Percentiles rank a stretch among this genome's conserved stretches.
phyloP scores from a whole-genome alignment of 345 rosid genomes.

The Balakata baccata region DNA sequence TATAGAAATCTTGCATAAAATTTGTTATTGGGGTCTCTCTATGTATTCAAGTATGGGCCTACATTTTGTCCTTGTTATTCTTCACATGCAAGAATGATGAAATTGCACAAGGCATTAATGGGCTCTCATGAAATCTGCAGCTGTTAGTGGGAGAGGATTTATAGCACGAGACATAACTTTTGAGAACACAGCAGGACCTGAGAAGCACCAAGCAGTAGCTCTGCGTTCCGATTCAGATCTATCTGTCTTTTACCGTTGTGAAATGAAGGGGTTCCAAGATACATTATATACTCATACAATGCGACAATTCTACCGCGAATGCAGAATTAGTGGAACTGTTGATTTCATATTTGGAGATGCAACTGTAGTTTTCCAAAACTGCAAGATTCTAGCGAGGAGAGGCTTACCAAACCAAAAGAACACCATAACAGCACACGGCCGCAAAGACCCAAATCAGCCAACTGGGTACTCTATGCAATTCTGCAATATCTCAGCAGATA shows the following conservation, averaged over 20 bases:
- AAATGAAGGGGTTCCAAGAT: constrained; percentile 35
- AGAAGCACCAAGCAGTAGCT: constrained; percentile 45
- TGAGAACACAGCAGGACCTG: constrained; percentile 39
- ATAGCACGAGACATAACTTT: constrained; percentile 32
- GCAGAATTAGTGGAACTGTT: constrained; percentile 34
- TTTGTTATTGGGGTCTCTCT: not conserved
- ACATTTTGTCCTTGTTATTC: not conserved
- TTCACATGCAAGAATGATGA: not conserved
- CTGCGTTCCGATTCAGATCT: constrained; percentile 38
- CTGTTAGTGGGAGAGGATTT: constrained; percentile 39
- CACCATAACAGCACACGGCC: constrained; percentile 42
- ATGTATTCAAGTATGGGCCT: not conserved
- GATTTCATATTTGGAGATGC: constrained; percentile 43
- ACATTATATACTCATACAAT: constrained; percentile 35
- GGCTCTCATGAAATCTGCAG: constrained; percentile 18
- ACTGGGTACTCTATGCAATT: constrained; percentile 36
- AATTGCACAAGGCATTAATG: no score
- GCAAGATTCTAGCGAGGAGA: constrained; percentile 24
- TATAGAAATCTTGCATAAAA: not conserved
- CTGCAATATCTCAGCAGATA: constrained; percentile 31
- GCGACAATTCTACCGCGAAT: constrained; percentile 39
- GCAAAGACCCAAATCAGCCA: constrained; percentile 28
- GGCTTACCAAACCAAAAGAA: constrained; percentile 30
- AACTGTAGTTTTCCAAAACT: constrained; percentile 33
- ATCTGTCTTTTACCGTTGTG: constrained; percentile 31